Evolutionary conservation across 768 basidiomycete genomes (phyloP).

Genomic region (Suillus fuscotomentosus): DNA sequence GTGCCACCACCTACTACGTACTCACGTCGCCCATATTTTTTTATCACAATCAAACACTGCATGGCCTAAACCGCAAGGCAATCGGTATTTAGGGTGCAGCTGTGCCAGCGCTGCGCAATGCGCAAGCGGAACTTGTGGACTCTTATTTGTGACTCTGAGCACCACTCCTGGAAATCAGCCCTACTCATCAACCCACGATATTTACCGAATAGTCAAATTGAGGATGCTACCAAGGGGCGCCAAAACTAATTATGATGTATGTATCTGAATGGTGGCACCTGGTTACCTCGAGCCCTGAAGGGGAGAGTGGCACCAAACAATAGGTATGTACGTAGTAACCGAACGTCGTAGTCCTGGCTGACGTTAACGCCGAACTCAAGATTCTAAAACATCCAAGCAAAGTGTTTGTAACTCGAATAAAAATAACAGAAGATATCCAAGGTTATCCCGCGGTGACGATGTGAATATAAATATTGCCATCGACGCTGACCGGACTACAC

Average conservation of each 20-base stretch:
- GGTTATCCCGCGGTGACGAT: neutral
- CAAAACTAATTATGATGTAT: neutral
- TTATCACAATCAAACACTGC: neutral
- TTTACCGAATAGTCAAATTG: neutral
- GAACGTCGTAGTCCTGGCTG: neutral
- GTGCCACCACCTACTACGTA: neutral
- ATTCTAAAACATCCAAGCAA: neutral
- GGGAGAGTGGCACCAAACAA: neutral
- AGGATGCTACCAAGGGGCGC: neutral
- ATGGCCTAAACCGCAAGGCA: neutral
- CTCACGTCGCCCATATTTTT: neutral
- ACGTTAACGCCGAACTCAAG: neutral
- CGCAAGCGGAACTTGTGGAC: neutral
- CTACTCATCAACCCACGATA: neutral
- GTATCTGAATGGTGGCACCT: neutral
- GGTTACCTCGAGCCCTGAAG: neutral
- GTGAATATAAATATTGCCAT: too few relatives aligned
- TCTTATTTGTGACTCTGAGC: neutral
- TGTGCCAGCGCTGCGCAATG: neutral
- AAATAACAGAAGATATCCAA: neutral
- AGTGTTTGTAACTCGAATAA: neutral
- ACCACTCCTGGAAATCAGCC: neutral
- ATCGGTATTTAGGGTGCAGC: neutral
- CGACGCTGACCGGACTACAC: slow-evolving; percentile 10
- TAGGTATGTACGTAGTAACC: neutral